phyloP scores from a whole-genome alignment of 2,329 filamentous ascomycete species.

The Fusarium dimerum region DNA sequence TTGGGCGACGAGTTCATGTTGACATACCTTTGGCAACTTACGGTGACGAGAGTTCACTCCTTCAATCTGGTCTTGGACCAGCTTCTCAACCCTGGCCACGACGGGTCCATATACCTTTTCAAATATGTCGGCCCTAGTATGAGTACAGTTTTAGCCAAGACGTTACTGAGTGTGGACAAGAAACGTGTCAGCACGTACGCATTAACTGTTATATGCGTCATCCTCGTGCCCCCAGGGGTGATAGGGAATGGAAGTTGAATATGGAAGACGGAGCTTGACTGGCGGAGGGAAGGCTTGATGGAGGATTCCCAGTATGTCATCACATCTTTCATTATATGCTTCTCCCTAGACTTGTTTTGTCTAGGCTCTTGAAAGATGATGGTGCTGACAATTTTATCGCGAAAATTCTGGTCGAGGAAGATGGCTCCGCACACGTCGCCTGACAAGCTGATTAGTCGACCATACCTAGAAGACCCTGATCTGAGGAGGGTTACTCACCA shows the following conservation, averaged over 20 bases:
- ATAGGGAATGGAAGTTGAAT: slow-evolving; percentile 5
- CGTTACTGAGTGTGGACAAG: not conserved
- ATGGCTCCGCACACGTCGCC: slow-evolving; percentile 42
- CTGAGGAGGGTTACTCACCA: slow-evolving; percentile 21
- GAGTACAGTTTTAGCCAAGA: not conserved
- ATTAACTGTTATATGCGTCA: too few relatives aligned
- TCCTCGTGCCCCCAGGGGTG: too few relatives aligned
- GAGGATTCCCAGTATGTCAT: slow-evolving; percentile 32
- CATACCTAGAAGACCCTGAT: not conserved
- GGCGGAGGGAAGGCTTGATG: slow-evolving; percentile 29
- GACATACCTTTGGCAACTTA: slow-evolving; percentile 31
- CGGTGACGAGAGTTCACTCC: slow-evolving; percentile 21
- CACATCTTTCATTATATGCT: slow-evolving; percentile 15
- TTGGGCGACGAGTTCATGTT: too few relatives aligned
- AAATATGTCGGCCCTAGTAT: not conserved
- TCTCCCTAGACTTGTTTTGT: slow-evolving; percentile 1
- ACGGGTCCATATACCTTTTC: slow-evolving; percentile 28
- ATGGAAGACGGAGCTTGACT: slow-evolving; percentile 3
- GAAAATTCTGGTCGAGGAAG: slow-evolving; percentile 43
- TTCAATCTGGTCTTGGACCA: slow-evolving; percentile 33
- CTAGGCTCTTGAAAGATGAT: slow-evolving; percentile 18
- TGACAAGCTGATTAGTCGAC: slow-evolving; percentile 12
- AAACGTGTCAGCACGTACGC: too few relatives aligned
- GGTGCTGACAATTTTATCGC: slow-evolving; percentile 24
- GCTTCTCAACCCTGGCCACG: slow-evolving; percentile 14